phyloP scores from a whole-genome alignment of 2,329 filamentous ascomycete species.

The Fusarium coffeatum region DNA sequence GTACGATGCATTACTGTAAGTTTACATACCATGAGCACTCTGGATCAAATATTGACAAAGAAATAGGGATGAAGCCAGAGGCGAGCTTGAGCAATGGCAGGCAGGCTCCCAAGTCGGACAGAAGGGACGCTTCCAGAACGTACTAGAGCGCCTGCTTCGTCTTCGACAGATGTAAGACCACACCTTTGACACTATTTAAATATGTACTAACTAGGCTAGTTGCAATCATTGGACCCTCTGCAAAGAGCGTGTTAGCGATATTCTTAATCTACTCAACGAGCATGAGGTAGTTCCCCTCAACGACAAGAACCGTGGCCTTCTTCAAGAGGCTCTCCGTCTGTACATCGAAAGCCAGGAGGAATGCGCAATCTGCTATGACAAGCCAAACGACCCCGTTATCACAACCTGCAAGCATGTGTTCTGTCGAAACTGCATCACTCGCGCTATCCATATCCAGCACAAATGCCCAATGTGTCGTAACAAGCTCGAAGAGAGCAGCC shows the following conservation, averaged over 20 bases:
- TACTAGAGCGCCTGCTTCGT: constrained; percentile 84
- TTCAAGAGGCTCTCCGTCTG: constrained; percentile 81
- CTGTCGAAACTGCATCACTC: constrained; percentile 77
- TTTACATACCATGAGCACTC: constrained; percentile 11
- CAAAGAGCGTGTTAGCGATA: constrained; percentile 76
- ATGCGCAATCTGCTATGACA: constrained; percentile 84
- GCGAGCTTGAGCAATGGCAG: constrained; percentile 72
- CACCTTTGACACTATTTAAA: no score
- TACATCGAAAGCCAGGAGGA: constrained; percentile 84
- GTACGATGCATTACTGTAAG: constrained; percentile 78
- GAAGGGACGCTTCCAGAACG: constrained; percentile 73
- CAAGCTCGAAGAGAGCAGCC: constrained; percentile 67
- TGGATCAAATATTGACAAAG: background rate
- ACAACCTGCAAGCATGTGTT: constrained; percentile 88
- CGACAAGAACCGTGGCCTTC: constrained; percentile 74
- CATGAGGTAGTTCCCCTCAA: constrained; percentile 76
- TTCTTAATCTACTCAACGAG: constrained; percentile 76
- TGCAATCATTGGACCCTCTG: constrained; percentile 92
- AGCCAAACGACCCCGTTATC: constrained; percentile 78
- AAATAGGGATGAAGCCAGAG: constrained; percentile 75
- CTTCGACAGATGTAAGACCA: constrained; percentile 75
- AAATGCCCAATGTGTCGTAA: constrained; percentile 89
- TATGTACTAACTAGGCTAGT: constrained; percentile 47
- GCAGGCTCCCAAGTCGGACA: constrained; percentile 56
- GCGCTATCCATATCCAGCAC: constrained; percentile 78